Evolutionary conservation across 1,284 basidiomycete genomes (phyloP), one percentile per base, ranked within the genome.

Genomic region (Moniliella sp.): DNA sequence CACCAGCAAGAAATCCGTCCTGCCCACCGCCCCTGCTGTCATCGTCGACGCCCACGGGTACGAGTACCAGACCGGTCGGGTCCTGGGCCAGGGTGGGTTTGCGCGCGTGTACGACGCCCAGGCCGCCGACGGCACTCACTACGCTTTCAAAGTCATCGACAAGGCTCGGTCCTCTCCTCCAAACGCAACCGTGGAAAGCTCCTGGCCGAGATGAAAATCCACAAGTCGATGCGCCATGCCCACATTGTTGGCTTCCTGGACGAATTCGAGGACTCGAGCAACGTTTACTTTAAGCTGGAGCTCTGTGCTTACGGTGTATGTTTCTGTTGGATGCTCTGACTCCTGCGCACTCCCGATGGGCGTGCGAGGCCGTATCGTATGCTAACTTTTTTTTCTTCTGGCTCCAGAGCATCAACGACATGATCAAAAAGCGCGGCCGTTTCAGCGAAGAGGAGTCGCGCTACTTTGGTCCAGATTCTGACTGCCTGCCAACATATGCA

Each of bases 181-280:
- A 61, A 61, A 37, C 62, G 61, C 32, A 61, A 58, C n/a, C 55
- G 62, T 19, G 58, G 57, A 9, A 64, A 64, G 40, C 72, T 94
- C 38, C 93, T 88, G 52, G 86, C 86, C 39, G 88, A 97, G 69
- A 94, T 97, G 61, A 93, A 91, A 68, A 84, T 97, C 35, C 88
- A 97, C 63, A 74, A 77, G 40, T 77, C 82, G 13, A 71, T 94
- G 33, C 64, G 74, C 21, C 88, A 97, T 53, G 79, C 83, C 15
- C 84, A 97, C 62, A 79, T 97, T 39, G 84, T 94, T 40, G 65
- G 67, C 12, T 94, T 97, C 59, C 69, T 78, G 36, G 83, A 93
- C 45, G 88, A 83, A 61, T 94, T 94, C 57, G 86, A 97, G 63
- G 88, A 93, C 57, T 70, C 75, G 5, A 75, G 81, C 32, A 86